phyloP scores from a whole-genome alignment of 305 asterid genomes.

The Plantago rigida region DNA sequence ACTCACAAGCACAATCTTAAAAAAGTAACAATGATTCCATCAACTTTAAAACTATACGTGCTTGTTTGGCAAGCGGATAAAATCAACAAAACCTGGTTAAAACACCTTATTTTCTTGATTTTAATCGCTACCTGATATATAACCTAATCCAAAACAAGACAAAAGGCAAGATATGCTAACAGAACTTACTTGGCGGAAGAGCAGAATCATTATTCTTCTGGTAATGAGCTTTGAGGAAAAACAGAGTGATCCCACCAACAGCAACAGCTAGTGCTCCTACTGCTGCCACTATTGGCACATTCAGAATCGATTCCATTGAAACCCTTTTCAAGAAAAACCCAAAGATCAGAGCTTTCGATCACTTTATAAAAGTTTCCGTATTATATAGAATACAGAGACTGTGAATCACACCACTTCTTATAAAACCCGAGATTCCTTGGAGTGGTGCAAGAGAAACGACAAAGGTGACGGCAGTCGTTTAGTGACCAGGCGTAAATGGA shows the following conservation, averaged over 20 bases:
- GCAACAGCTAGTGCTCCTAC: conserved; percentile 53
- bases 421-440: neutral
- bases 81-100: too few relatives aligned
- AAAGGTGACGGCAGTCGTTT: conserved; percentile 3
- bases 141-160: too few relatives aligned
- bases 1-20: too few relatives aligned
- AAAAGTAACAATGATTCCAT: too few relatives aligned
- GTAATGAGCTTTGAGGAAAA: conserved; percentile 38
- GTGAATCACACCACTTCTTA: neutral
- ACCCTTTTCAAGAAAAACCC: neutral
- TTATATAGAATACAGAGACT: too few relatives aligned
- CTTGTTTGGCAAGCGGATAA: too few relatives aligned
- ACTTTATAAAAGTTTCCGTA: too few relatives aligned
- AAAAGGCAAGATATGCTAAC: neutral
- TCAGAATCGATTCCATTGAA: conserved; percentile 42
- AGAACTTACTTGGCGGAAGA: neutral
- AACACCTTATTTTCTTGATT: too few relatives aligned
- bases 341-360: neutral
- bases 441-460: conserved; percentile 7
- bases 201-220: conserved; percentile 41
- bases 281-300: conserved; percentile 41
- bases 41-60: too few relatives aligned
- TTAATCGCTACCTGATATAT: too few relatives aligned
- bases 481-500: neutral
- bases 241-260: conserved; percentile 51